Evolutionary conservation across 805 yeast genomes (phyloP), one percentile per base, ranked within the genome.

Genomic region (Nakazawaea laoshanensis): DNA sequence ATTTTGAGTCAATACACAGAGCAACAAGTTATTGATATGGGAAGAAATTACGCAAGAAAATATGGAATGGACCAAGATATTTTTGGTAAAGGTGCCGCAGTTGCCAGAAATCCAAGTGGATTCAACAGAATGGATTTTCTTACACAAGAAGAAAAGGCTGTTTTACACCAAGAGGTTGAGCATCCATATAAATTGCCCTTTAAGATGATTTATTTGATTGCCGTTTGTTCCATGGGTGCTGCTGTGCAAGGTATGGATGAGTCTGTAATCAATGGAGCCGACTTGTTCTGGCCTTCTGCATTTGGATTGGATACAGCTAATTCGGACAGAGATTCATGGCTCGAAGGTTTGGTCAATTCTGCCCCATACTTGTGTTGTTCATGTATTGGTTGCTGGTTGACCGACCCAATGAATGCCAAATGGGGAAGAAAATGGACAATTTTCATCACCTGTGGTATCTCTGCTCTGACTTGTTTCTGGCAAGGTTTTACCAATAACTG

Each of bases 231-330:
- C 2, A 66, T 78, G 71, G 80, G 83, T 33, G 88, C 87, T 14
- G 82, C 82, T 14, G 80, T 78, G 25, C 86, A 78, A 52, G 87
- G 88, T 52, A 78, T 80, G 77, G 87, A 80, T 55, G 85, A 80
- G 52, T 62, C 83, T 4, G 85, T 80, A 15, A 71, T 79, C 39
- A 78, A 77, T 45, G 88, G 88, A 42, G 87, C 87, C 6, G 63
- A 70, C 34, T 53, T 79, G 33, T 73, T 70, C 48, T 79, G 74
- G 50, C 82, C 83, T 2, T 35, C 42, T 2, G 66, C 59, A 15
- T 63, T 79, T 49, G 77, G 76, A 3, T 61, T 80, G 27, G 26
- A 29, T 16, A 66, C 59, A 13, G 45, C 53, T 13, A 64, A 53
- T 14, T 60, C 65, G 29, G 59, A 67, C 29, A 53, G 72, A 44